Conservation (phyloP, 805 yeast species). For the Schwanniomyces vanrijiae region DNA sequence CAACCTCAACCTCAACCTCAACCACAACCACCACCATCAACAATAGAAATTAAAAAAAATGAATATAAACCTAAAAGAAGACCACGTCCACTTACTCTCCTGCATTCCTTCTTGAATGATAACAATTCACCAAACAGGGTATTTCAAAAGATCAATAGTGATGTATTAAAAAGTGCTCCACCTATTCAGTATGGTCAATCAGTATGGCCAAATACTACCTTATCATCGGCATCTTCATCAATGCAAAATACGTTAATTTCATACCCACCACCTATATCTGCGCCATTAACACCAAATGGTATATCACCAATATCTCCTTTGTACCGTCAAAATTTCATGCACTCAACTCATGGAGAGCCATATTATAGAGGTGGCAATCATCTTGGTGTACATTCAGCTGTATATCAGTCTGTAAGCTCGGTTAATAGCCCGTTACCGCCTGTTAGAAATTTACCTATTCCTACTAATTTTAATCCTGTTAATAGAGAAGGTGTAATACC, state of each 20-base stretch:
- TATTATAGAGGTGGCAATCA: not conserved
- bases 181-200: slow-evolving; percentile 16
- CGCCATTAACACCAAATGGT: slow-evolving; percentile 28
- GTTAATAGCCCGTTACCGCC: slow-evolving; percentile 8
- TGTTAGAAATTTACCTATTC: slow-evolving; percentile 8
- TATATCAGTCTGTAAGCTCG: not conserved
- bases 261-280: slow-evolving; percentile 15
- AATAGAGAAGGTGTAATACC: not conserved
- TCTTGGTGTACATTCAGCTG: not conserved
- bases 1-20: slow-evolving; percentile 4
- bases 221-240: slow-evolving; percentile 3
- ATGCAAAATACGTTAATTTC: slow-evolving; percentile 1
- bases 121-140: not conserved
- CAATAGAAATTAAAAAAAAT: slow-evolving; percentile 4
- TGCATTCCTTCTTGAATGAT: slow-evolving; percentile 27
- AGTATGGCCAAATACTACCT: not conserved
- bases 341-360: slow-evolving; percentile 5
- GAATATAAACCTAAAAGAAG: slow-evolving; percentile 39
- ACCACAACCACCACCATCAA: slow-evolving; percentile 3
- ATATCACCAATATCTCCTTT: slow-evolving; percentile 41
- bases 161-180: slow-evolving; percentile 23
- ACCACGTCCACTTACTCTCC: slow-evolving; percentile 39
- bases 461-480: slow-evolving; percentile 7
- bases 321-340: slow-evolving; percentile 37
- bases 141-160: not conserved